Percentiles rank a stretch among this genome's conserved stretches.
phyloP scores from a whole-genome alignment of 805 yeast species.

The Candida insectalens region DNA sequence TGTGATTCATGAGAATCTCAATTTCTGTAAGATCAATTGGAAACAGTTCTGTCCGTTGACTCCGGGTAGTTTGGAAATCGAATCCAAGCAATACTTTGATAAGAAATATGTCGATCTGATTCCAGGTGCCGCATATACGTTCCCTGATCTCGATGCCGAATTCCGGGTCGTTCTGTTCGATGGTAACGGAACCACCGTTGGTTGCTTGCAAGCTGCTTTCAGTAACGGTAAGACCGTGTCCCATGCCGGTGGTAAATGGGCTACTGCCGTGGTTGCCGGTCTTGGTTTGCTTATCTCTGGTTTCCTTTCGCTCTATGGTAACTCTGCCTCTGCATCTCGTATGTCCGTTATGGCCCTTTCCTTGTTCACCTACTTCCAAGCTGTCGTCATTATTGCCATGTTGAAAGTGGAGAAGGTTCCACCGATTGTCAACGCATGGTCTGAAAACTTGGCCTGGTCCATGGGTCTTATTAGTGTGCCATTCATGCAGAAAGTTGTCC shows the following conservation, averaged over 20 bases:
- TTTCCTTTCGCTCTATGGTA: slow-evolving; percentile 72
- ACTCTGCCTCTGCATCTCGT: slow-evolving; percentile 82
- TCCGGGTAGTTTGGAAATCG: slow-evolving; percentile 74
- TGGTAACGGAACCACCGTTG: slow-evolving; percentile 32
- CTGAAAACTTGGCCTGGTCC: slow-evolving; percentile 89
- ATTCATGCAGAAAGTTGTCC: slow-evolving; percentile 78
- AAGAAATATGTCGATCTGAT: slow-evolving; percentile 40
- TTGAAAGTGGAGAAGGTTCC: slow-evolving; percentile 79
- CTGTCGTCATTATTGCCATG: slow-evolving; percentile 78
- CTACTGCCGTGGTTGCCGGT: slow-evolving; percentile 85
- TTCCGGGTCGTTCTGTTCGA: slow-evolving; percentile 42
- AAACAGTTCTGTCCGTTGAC: slow-evolving; percentile 84
- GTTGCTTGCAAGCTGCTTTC: slow-evolving; percentile 71
- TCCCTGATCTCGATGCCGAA: slow-evolving; percentile 81
- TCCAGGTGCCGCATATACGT: slow-evolving; percentile 80
- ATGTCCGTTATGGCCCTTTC: slow-evolving; percentile 81
- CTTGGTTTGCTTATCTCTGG: slow-evolving; percentile 80
- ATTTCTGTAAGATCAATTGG: slow-evolving; percentile 63
- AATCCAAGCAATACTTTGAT: slow-evolving; percentile 54
- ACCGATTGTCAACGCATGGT: slow-evolving; percentile 89
- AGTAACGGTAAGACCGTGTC: slow-evolving; percentile 73
- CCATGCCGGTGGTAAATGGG: slow-evolving; percentile 84
- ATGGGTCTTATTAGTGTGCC: slow-evolving; percentile 75
- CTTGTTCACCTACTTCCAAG: slow-evolving; percentile 78
- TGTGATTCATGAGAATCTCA: slow-evolving; percentile 46